Percentiles rank a stretch among this genome's conserved stretches.
These are phyloP conservation scores for Lipomyces orientalis DNA, from an alignment of 805 yeast genomes.

Conservation along the genomic window DNA sequence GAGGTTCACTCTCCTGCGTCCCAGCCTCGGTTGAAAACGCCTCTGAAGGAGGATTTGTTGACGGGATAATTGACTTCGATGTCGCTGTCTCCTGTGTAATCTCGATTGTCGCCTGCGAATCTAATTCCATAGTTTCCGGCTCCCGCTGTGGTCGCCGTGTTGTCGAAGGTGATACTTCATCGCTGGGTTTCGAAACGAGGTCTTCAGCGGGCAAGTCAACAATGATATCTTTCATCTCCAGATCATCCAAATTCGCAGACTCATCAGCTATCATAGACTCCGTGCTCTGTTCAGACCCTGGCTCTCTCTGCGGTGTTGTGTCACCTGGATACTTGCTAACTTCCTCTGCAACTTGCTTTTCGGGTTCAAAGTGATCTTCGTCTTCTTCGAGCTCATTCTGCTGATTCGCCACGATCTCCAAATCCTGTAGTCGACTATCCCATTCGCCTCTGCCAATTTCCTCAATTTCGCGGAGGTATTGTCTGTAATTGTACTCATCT, in stretches of 20 bases:
- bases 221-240: conserved; percentile 30
- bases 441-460: conserved; percentile 52
- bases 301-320: conserved; percentile 12
- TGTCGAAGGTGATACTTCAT: background rate
- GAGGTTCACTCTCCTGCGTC: background rate
- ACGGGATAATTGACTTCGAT: background rate
- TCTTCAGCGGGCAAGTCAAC: conserved; percentile 22
- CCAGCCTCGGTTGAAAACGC: background rate
- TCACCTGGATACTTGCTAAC: background rate
- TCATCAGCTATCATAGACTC: conserved; percentile 20
- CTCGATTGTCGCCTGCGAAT: conserved; percentile 7
- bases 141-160: background rate
- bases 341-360: background rate
- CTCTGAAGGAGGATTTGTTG: background rate
- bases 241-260: conserved; percentile 27
- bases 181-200: conserved; percentile 6
- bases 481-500: conserved; percentile 48
- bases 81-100: background rate
- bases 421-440: conserved; percentile 46
- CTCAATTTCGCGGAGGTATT: conserved; percentile 49
- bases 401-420: conserved; percentile 21
- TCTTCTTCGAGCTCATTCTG: conserved; percentile 12
- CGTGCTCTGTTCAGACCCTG: conserved; percentile 23
- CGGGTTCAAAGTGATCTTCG: background rate
- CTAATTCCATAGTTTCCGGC: background rate